Conservation (phyloP, 2,329 filamentous ascomycete genomes). For the Orbilia javanica region DNA sequence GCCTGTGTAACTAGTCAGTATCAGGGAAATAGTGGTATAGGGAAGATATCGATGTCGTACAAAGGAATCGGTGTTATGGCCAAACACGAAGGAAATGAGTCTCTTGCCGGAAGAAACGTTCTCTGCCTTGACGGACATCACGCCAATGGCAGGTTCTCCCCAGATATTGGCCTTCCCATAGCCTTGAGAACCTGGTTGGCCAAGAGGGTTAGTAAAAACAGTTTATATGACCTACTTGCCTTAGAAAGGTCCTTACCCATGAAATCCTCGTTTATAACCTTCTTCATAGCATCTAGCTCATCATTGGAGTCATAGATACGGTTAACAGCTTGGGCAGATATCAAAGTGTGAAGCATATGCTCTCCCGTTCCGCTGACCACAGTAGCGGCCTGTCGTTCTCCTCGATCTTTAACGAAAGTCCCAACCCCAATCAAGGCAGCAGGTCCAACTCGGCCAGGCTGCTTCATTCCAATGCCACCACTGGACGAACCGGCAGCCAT, state of each 20-base stretch:
- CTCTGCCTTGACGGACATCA: constrained; percentile 81
- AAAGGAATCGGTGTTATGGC: constrained; percentile 92
- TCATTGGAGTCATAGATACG: constrained; percentile 82
- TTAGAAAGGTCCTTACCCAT: constrained; percentile 72
- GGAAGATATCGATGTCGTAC: constrained; percentile 64
- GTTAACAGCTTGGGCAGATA: constrained; percentile 89
- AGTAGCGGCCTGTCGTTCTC: constrained; percentile 72
- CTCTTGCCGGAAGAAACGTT: constrained; percentile 77
- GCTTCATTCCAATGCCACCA: constrained; percentile 98
- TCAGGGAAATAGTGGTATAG: not conserved
- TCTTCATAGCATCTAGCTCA: constrained; percentile 78
- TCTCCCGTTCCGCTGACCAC: constrained; percentile 80
- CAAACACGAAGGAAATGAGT: constrained; percentile 81
- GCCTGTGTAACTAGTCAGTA: constrained; percentile 71
- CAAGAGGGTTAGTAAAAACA: not conserved
- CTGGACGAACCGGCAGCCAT: constrained; percentile 97
- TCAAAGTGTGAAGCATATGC: constrained; percentile 90
- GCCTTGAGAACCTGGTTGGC: constrained; percentile 74
- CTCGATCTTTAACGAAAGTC: constrained; percentile 81
- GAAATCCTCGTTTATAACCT: constrained; percentile 89
- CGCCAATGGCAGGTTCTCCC: constrained; percentile 87
- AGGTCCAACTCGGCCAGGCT: constrained; percentile 88
- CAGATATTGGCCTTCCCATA: constrained; percentile 71
- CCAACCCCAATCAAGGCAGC: constrained; percentile 93
- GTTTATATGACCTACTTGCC: not conserved